A percentile compares a stretch with the other conserved stretches of the same genome.
These are phyloP conservation scores for Lipomyces oligophaga DNA, from an alignment of 805 yeast species.

Conservation along the genomic window DNA sequence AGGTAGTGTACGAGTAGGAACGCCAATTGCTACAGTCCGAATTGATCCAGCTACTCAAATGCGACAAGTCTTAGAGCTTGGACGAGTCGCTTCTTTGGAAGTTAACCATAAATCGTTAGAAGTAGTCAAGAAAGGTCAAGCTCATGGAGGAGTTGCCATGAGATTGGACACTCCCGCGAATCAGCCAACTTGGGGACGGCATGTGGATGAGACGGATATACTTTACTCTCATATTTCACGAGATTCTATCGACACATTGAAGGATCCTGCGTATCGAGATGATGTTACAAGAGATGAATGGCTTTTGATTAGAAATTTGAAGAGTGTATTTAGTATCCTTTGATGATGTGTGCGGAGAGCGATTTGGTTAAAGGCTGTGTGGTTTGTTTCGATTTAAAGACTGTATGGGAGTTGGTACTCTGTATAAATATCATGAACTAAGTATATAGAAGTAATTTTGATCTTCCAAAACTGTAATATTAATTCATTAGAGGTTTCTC, in stretches of 20 bases:
- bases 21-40: conserved; percentile 94
- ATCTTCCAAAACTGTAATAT: too few species aligned
- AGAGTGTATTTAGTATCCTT: conserved; percentile 81
- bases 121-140: conserved; percentile 86
- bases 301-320: conserved; percentile 83
- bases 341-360: too few species aligned
- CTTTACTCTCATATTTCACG: conserved; percentile 87
- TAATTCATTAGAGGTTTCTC: conserved; percentile 1
- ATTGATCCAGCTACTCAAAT: conserved; percentile 80
- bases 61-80: conserved; percentile 63
- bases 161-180: conserved; percentile 85
- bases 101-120: conserved; percentile 86
- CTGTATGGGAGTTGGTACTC: too few species aligned
- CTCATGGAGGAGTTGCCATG: conserved; percentile 98
- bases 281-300: conserved; percentile 93
- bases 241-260: conserved; percentile 91
- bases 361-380: too few species aligned
- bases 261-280: conserved; percentile 96
- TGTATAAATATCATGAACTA: too few species aligned
- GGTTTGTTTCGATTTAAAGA: too few species aligned
- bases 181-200: conserved; percentile 99
- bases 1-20: conserved; percentile 84
- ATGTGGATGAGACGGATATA: conserved; percentile 87
- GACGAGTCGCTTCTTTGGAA: conserved; percentile 89
- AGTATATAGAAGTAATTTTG: too few species aligned